phyloP scores from a whole-genome alignment of 306 rosid species.

The Malus asiatica region DNA sequence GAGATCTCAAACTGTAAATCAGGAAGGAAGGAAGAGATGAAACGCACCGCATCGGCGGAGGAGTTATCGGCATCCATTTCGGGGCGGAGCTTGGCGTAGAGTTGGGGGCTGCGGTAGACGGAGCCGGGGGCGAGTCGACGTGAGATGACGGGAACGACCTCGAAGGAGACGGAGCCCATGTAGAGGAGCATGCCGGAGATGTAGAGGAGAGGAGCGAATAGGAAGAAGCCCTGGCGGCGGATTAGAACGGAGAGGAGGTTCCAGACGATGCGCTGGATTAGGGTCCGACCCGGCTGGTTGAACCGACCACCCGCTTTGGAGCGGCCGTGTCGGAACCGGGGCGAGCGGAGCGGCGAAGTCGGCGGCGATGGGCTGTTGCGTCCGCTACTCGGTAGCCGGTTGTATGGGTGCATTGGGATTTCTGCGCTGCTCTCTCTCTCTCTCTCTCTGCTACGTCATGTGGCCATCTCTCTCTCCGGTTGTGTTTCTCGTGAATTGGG shows the following conservation, averaged over 20 bases:
- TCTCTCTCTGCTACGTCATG: constrained; percentile 8
- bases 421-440: constrained; percentile 10
- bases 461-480: neutral
- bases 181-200: constrained; percentile 84
- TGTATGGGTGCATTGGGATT: constrained; percentile 66
- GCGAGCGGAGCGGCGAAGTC: constrained; percentile 76
- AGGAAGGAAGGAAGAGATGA: neutral
- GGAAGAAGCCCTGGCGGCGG: constrained; percentile 83
- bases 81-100: constrained; percentile 48
- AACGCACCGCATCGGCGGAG: constrained; percentile 72
- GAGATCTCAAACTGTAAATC: neutral
- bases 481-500: neutral
- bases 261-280: constrained; percentile 60
- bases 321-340: constrained; percentile 62
- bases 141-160: constrained; percentile 58
- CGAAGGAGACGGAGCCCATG: constrained; percentile 73
- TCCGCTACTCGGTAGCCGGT: constrained; percentile 90
- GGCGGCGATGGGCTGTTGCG: constrained; percentile 93
- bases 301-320: constrained; percentile 56
- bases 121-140: constrained; percentile 78
- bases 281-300: constrained; percentile 38
- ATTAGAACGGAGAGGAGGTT: constrained; percentile 63
- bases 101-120: constrained; percentile 70
- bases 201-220: constrained; percentile 92
- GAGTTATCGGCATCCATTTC: constrained; percentile 74